These are phyloP conservation scores for Guyanaporus albipodus DNA, from an alignment of 768 basidiomycete genomes.

Conservation along the genomic window DNA sequence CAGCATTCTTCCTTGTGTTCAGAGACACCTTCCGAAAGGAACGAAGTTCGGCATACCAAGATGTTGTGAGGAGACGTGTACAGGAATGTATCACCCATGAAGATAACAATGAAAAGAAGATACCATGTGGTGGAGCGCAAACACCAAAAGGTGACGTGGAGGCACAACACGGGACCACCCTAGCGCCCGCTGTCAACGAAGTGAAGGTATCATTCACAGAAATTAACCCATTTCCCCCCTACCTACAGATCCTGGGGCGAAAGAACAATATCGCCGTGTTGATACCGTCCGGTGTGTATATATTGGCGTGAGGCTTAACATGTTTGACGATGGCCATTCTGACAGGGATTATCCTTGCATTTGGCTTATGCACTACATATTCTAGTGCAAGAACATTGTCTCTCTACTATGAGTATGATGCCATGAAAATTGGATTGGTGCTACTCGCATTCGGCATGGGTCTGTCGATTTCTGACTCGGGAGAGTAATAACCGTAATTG, in stretches of 20 bases:
- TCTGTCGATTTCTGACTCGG: slow-evolving; percentile 25
- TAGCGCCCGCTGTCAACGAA: slow-evolving; percentile 22
- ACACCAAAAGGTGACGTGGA: slow-evolving; percentile 29
- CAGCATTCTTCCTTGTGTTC: slow-evolving; percentile 66
- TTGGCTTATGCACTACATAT: slow-evolving; percentile 67
- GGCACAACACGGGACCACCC: slow-evolving; percentile 12
- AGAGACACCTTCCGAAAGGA: slow-evolving; percentile 82
- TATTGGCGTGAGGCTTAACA: neutral
- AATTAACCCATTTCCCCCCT: slow-evolving; percentile 68
- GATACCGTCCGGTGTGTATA: slow-evolving; percentile 29
- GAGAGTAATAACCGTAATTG: neutral
- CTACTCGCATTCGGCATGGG: slow-evolving; percentile 73
- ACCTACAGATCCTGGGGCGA: slow-evolving; percentile 53
- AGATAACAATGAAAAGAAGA: slow-evolving; percentile 4
- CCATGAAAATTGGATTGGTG: slow-evolving; percentile 74
- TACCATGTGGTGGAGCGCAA: neutral
- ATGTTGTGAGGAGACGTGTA: slow-evolving; percentile 46
- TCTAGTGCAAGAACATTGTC: slow-evolving; percentile 72
- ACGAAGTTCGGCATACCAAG: slow-evolving; percentile 77
- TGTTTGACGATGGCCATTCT: neutral
- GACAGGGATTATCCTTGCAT: slow-evolving; percentile 66
- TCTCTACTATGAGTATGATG: slow-evolving; percentile 58
- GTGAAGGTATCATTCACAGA: slow-evolving; percentile 62
- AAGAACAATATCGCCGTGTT: slow-evolving; percentile 68
- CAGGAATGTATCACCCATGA: slow-evolving; percentile 16